Base-by-base conservation (phyloP, 2,329 filamentous ascomycete genomes). In the Aspergillus pseudotamarii region DNA sequence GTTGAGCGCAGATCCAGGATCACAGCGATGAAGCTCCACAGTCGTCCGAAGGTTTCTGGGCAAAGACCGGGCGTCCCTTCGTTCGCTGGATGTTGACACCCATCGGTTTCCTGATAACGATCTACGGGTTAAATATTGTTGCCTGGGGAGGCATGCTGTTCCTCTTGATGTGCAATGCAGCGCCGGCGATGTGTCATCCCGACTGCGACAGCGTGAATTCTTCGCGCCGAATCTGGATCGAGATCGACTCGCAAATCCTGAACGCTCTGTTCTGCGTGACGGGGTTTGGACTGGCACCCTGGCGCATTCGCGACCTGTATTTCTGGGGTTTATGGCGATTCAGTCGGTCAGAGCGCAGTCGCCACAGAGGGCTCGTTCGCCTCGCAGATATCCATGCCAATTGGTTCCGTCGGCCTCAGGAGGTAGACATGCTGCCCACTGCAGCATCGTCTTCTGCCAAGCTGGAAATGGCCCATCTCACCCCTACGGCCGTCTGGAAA, bases 141-240 rank as follows among this genome's bases (percentile, higher is more conserved):
- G 93, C 91, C 0, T 96, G 93, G 93, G 93, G 93, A 58, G 92
- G 91, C 62, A 96, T 96, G 93, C 84, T 96, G 38, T 96, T 96
- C 78, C 81, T 96, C 21, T 82, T 97, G 2, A 86, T 96, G 30
- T 91, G 89, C 81, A 92, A 93, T 71, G 92, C 84, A 28, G 92
- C 81, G 75, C 80, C 74, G 1, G 78, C 76, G 50, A 81, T 81
- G 79, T 81, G 79, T 76, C 80, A 83, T 69, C 89, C 85, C 0
- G 81, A 81, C 41, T 94, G 91, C 80, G 84, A 91, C 73, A 83
- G 91, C 68, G 89, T 92, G 73, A 82, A 92, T 71, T 93, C 91
- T 0, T 88, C 91, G 2, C 87, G 92, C n/a, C 84, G 90, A 23
- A 89, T 89, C 64, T 96, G 93, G 93, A 87, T 97, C 68, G 93